A percentile compares a stretch with the other conserved stretches of the same genome.
Conservation (phyloP, 257 asterid genomes). For the Echium plantagineum region DNA sequence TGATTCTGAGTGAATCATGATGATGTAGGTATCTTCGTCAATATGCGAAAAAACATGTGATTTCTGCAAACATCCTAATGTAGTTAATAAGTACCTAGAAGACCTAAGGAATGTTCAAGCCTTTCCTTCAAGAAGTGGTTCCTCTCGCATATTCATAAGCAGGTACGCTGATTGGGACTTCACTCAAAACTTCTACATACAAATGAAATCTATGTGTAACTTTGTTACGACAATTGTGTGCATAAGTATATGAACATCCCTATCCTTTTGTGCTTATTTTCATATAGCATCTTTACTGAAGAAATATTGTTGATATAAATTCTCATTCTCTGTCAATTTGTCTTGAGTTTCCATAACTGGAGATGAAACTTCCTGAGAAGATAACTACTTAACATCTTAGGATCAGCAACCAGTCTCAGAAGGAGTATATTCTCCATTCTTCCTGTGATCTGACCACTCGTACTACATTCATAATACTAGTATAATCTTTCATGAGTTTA, state of each 20-base stretch:
- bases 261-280: not conserved
- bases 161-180: constrained; percentile 30
- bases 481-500: no score
- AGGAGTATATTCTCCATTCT: not conserved
- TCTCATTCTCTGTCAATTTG: not conserved
- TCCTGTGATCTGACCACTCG: not conserved
- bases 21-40: constrained; percentile 53
- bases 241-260: not conserved
- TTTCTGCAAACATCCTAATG: constrained; percentile 64
- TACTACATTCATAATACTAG: no score
- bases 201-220: not conserved
- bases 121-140: constrained; percentile 38
- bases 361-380: not conserved
- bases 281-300: not conserved
- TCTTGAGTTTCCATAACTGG: not conserved
- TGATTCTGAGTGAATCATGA: constrained; percentile 10
- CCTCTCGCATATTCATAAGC: constrained; percentile 66
- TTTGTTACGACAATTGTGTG: no score
- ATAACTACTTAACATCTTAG: not conserved
- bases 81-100: constrained; percentile 62
- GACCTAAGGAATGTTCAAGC: constrained; percentile 47
- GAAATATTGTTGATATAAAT: not conserved
- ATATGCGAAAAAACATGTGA: constrained; percentile 78
- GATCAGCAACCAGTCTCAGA: not conserved
- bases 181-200: not conserved